phyloP scores from a whole-genome alignment of 2,329 filamentous ascomycete species.

The Cercospora canescens region DNA sequence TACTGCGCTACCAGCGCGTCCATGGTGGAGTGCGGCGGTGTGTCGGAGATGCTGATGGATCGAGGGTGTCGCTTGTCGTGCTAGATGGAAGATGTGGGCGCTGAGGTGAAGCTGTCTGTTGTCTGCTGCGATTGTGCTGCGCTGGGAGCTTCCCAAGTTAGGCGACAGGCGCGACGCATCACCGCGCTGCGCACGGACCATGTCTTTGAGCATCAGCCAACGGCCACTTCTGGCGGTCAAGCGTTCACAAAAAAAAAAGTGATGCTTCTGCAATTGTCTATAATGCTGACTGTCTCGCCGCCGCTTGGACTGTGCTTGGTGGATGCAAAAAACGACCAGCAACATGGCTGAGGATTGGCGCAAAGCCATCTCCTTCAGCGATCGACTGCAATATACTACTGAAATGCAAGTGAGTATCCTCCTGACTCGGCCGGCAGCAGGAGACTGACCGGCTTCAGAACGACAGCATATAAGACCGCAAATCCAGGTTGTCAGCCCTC shows the following conservation, averaged over 20 bases:
- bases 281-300: background rate
- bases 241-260: background rate
- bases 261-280: background rate
- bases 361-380: slow-evolving; percentile 44
- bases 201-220: slow-evolving; percentile 1
- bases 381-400: slow-evolving; percentile 45
- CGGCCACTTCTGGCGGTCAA: background rate
- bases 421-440: background rate
- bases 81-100: slow-evolving; percentile 1
- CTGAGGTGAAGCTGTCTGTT: slow-evolving; percentile 3
- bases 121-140: slow-evolving; percentile 1
- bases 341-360: slow-evolving; percentile 42
- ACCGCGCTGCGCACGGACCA: slow-evolving; percentile 3
- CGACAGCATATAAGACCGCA: slow-evolving; percentile 49
- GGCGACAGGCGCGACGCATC: slow-evolving; percentile 18
- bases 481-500: slow-evolving; percentile 46
- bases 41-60: background rate
- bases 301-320: background rate
- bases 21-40: slow-evolving; percentile 56
- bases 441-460: slow-evolving; percentile 39
- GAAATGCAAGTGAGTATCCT: slow-evolving; percentile 48
- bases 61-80: background rate
- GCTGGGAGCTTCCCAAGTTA: slow-evolving; percentile 6
- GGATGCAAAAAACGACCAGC: background rate
- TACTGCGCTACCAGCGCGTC: slow-evolving; percentile 92